phyloP scores from a whole-genome alignment of 2,329 filamentous ascomycete genomes.

The Neocatenulostroma microsporum region DNA sequence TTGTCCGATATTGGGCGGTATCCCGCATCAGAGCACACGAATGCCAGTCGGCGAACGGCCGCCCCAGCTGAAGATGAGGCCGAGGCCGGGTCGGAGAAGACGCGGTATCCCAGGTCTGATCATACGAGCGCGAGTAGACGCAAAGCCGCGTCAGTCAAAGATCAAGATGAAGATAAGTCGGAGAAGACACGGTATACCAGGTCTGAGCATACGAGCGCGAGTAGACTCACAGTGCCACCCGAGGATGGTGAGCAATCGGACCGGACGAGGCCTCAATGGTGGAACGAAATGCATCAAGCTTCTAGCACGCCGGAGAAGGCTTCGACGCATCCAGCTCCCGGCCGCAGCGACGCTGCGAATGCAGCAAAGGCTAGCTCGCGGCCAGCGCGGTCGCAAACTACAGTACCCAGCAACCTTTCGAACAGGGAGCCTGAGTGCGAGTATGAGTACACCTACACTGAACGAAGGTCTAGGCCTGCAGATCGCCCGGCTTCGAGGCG shows the following conservation, averaged over 20 bases:
- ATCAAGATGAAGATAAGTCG: not conserved
- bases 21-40: not conserved
- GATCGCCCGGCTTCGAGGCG: no score
- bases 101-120: not conserved
- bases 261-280: not conserved
- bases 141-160: not conserved
- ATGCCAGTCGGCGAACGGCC: no score
- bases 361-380: not conserved
- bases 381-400: not conserved
- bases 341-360: not conserved
- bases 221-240: not conserved
- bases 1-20: not conserved
- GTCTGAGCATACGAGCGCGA: not conserved
- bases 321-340: not conserved
- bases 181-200: not conserved
- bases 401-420: no score
- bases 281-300: no score
- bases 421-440: no score
- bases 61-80: no score
- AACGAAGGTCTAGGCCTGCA: no score
- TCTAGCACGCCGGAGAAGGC: not conserved
- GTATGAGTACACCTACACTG: no score
- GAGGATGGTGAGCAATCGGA: conserved; percentile 2
- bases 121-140: not conserved
- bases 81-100: no score